Base-by-base conservation (phyloP, 768 basidiomycete genomes). In the Collybia sordida region DNA sequence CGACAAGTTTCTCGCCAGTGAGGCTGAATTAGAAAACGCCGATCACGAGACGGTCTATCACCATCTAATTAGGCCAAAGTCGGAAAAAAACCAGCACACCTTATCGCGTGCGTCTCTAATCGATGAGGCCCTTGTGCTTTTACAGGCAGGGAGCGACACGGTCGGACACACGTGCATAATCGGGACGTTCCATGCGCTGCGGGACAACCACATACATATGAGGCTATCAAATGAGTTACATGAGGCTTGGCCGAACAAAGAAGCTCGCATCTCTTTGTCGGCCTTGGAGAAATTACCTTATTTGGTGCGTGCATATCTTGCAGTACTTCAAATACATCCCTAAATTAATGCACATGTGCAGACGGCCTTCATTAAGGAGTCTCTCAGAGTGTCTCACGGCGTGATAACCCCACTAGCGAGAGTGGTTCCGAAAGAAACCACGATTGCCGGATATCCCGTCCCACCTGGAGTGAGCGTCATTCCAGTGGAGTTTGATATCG, bases 21-120 rank as follows among this genome's bases (percentile, higher is more conserved):
- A 31, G 31, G 31, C 31, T 31, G 31, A 31, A 31, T 31, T 31
- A 31, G 31, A 31, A 31, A 31, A 31, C 15, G 49, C 53, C 2
- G 55, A 59, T 9, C 66, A 64, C 44, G 60, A 60, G 37, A 62
- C 57, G 14, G 56, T 70, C n/a, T 70, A 57, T 43, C 62, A 68
- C 19, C 56, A 59, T 28, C 55, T 67, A n/a, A 39, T 68, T 17
- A 24, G 47, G 52, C 23, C 58, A 47, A 0, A 43, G 51, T 24
- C 43, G 28, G 39, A 46, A 12, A 43, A 56, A 43, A 41, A 40
- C 7, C 36, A 41, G 7, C 28, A 42, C 2, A 21, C 19, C 3
- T 38, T 25, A 0, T 53, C 47, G 8, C 27, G 35, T 5, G 12
- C 46, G 12, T 17, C 42, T 14, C 35, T 56, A 15, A 1, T 40